Evolutionary conservation across 441 rosid species (phyloP).

Genomic region (Oxalis stricta): DNA sequence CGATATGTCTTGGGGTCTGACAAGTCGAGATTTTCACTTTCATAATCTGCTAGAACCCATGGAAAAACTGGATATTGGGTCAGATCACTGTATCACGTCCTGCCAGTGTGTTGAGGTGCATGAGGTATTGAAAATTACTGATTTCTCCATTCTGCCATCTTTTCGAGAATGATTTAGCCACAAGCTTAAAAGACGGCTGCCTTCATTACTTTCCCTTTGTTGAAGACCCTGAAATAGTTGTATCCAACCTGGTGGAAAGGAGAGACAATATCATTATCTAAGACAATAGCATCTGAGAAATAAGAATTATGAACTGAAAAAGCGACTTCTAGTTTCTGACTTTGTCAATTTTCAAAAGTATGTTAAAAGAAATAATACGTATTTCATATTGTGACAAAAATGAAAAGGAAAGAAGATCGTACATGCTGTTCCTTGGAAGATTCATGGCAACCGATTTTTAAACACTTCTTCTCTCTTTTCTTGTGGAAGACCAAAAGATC

Average conservation of each 20-base stretch:
- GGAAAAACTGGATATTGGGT: slow-evolving; percentile 99
- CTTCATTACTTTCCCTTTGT: slow-evolving; percentile 93
- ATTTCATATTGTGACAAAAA: not conserved
- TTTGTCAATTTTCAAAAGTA: too few species aligned
- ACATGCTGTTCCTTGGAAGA: slow-evolving; percentile 98
- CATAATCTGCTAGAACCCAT: slow-evolving; percentile 98
- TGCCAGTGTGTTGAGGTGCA: slow-evolving; percentile 99
- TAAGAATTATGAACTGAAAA: too few species aligned
- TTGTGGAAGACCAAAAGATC: slow-evolving; percentile 99
- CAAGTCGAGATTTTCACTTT: slow-evolving; percentile 77
- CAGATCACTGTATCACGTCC: slow-evolving; percentile 99
- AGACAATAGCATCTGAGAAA: slow-evolving; percentile 11
- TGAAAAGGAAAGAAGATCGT: slow-evolving; percentile 20
- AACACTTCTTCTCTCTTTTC: slow-evolving; percentile 98
- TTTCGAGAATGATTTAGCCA: slow-evolving; percentile 96
- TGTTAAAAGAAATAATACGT: slow-evolving; percentile 9
- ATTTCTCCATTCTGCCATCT: slow-evolving; percentile 99
- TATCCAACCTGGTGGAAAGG: slow-evolving; percentile 66
- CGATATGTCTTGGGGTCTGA: slow-evolving; percentile 87
- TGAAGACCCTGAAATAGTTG: slow-evolving; percentile 89
- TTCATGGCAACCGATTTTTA: slow-evolving; percentile 92
- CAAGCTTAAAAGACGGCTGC: slow-evolving; percentile 82
- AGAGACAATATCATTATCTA: slow-evolving; percentile 9
- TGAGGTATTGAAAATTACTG: slow-evolving; percentile 97
- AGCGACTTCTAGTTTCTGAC: too few species aligned